phyloP scores from a whole-genome alignment of 768 basidiomycete genomes.

The button mushroom (Agaricus bisporus) region DNA sequence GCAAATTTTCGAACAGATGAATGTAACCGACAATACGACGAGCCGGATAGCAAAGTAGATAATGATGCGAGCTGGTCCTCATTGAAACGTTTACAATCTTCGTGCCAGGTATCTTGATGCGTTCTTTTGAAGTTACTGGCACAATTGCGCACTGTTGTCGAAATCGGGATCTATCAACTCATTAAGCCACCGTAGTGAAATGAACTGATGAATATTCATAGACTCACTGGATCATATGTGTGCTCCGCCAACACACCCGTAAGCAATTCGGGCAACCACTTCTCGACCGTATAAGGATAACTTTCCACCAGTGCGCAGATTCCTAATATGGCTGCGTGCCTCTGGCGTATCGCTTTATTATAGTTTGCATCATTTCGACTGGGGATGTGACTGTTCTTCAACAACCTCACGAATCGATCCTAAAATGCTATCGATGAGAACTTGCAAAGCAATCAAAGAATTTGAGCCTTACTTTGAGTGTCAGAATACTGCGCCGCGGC shows the following conservation, averaged over 20 bases:
- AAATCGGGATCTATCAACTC: constrained; percentile 61
- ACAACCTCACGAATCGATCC: constrained; percentile 76
- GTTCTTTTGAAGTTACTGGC: constrained; percentile 78
- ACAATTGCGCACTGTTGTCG: constrained; percentile 75
- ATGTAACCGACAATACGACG: constrained; percentile 63
- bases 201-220: neutral
- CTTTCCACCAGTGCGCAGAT: constrained; percentile 90
- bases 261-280: constrained; percentile 86
- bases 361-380: constrained; percentile 58
- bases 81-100: constrained; percentile 80
- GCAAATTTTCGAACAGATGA: neutral
- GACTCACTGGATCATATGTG: constrained; percentile 73
- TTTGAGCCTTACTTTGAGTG: constrained; percentile 48
- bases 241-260: constrained; percentile 76
- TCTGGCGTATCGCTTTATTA: constrained; percentile 63
- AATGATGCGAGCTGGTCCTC: constrained; percentile 80
- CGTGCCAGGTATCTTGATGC: constrained; percentile 86
- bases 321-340: constrained; percentile 92
- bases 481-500: constrained; percentile 68
- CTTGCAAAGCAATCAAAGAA: neutral
- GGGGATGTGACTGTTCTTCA: constrained; percentile 64
- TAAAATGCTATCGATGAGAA: constrained; percentile 20
- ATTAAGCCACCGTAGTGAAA: constrained; percentile 10
- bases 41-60: constrained; percentile 80
- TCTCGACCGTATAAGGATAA: constrained; percentile 92